phyloP scores from a whole-genome alignment of 116 monocot genomes.

The Posidonia oceanica region DNA sequence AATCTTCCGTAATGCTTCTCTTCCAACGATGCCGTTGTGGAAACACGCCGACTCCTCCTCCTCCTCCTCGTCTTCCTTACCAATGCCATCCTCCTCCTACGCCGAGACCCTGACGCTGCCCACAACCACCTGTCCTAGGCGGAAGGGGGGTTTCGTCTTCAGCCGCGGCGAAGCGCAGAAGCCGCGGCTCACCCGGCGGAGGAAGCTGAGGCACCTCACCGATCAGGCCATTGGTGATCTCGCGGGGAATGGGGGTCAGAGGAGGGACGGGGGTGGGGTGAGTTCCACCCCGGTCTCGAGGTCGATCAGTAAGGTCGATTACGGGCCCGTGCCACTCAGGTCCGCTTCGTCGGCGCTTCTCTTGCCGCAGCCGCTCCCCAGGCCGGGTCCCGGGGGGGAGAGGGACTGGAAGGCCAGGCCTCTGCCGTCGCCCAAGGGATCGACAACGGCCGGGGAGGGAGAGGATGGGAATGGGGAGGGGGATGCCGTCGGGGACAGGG shows the following conservation, averaged over 20 bases:
- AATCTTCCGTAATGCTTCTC: too few species aligned
- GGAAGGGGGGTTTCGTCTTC: constrained; percentile 2
- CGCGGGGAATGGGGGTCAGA: not conserved
- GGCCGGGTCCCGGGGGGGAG: constrained; percentile 14
- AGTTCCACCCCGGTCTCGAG: constrained; percentile 26
- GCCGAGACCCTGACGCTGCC: not conserved
- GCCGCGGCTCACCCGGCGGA: constrained; percentile 28
- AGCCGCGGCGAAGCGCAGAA: not conserved
- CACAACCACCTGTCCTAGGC: not conserved
- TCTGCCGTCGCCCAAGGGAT: constrained; percentile 6
- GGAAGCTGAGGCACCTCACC: constrained; percentile 26
- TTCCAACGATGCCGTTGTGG: not conserved
- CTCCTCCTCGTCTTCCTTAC: constrained; percentile 8
- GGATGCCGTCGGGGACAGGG: not conserved
- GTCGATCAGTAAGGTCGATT: constrained; percentile 21
- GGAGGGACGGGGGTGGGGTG: not conserved
- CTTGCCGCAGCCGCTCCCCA: constrained; percentile 40
- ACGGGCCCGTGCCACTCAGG: not conserved
- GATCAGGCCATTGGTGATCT: constrained; percentile 11
- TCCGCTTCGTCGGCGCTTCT: constrained; percentile 26
- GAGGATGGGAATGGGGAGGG: constrained; percentile 1
- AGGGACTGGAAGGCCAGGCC: not conserved
- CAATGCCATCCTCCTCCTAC: constrained; percentile 6
- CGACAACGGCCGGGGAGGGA: not conserved
- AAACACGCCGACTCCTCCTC: not conserved